A percentile compares a stretch with the other conserved stretches of the same genome.
These are phyloP conservation scores for Cynara cardunculus DNA, from an alignment of 129 eudicot species.

Conservation along the genomic window DNA sequence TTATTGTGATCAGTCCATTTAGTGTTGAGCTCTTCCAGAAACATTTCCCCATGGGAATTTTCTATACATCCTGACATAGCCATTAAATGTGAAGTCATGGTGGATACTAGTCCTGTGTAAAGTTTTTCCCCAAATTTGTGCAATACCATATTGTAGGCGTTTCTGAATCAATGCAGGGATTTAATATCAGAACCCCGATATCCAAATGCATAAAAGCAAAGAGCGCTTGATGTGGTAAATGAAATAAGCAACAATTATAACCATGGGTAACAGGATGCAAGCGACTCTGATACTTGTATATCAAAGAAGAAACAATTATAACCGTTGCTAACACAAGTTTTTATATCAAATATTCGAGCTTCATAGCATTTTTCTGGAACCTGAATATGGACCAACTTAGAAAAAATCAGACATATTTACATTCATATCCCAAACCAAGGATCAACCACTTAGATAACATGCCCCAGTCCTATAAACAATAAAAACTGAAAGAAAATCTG, in stretches of 20 bases:
- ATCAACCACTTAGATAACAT: too few relatives aligned
- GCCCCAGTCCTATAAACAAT: too few relatives aligned
- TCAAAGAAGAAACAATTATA: not conserved
- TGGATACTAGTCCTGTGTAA: slow-evolving; percentile 62
- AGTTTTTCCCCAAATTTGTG: slow-evolving; percentile 81
- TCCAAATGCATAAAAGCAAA: too few relatives aligned
- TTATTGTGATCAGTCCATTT: slow-evolving; percentile 81
- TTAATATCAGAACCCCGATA: not conserved
- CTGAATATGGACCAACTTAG: too few relatives aligned
- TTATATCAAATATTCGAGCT: too few relatives aligned
- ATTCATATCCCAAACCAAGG: too few relatives aligned
- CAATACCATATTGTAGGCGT: slow-evolving; percentile 81
- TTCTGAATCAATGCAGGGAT: slow-evolving; percentile 35
- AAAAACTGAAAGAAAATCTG: too few relatives aligned
- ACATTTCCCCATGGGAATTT: slow-evolving; percentile 47
- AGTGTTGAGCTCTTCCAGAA: slow-evolving; percentile 66
- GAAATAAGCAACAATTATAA: not conserved
- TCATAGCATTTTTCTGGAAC: too few relatives aligned
- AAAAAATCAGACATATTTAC: too few relatives aligned
- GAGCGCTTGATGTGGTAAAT: not conserved
- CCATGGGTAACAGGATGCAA: not conserved
- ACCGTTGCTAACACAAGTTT: too few relatives aligned
- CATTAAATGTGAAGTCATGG: slow-evolving; percentile 60
- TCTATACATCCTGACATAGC: slow-evolving; percentile 49
- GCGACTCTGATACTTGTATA: not conserved